A percentile compares a stretch with the other conserved stretches of the same genome.
Evolutionary conservation across 1,284 basidiomycete species (phyloP).

Genomic region (Cutaneotrichosporon mucoides): DNA sequence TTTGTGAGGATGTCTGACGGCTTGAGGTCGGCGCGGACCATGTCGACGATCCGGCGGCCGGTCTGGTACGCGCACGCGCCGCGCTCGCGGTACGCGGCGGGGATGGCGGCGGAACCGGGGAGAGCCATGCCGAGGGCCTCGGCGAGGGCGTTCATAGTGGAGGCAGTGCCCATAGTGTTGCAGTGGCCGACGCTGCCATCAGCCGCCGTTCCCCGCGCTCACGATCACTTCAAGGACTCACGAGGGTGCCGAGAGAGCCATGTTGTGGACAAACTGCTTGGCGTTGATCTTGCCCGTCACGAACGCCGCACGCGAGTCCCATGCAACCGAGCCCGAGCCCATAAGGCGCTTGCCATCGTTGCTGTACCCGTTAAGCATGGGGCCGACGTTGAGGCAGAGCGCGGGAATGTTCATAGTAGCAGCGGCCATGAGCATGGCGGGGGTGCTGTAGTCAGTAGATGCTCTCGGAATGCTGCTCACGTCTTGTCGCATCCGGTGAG

Average conservation of each 20-base stretch:
- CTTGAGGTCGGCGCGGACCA: slow-evolving; percentile 82
- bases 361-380: slow-evolving; percentile 47
- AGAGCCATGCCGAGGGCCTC: slow-evolving; percentile 90
- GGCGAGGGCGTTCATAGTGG: slow-evolving; percentile 79
- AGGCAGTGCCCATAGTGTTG: slow-evolving; percentile 48
- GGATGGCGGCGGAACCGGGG: slow-evolving; percentile 80
- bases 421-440: slow-evolving; percentile 40
- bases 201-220: too few species aligned
- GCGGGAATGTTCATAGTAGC: slow-evolving; percentile 47
- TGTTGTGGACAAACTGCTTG: slow-evolving; percentile 38
- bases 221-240: slow-evolving; percentile 16
- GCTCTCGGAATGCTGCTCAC: slow-evolving; percentile 55
- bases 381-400: slow-evolving; percentile 40
- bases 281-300: slow-evolving; percentile 41
- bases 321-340: slow-evolving; percentile 46
- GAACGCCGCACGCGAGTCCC: slow-evolving; percentile 40
- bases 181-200: slow-evolving; percentile 36
- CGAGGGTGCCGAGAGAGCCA: slow-evolving; percentile 41
- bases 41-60: slow-evolving; percentile 71
- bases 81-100: slow-evolving; percentile 55
- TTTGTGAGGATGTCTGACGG: slow-evolving; percentile 89
- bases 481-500: slow-evolving; percentile 50
- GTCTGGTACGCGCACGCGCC: slow-evolving; percentile 60
- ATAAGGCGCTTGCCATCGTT: slow-evolving; percentile 37
- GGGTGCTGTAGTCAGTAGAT: slow-evolving; percentile 27